Base-by-base conservation (phyloP, 225 moss, liverwort and hornwort species). In the Asterella californica region DNA sequence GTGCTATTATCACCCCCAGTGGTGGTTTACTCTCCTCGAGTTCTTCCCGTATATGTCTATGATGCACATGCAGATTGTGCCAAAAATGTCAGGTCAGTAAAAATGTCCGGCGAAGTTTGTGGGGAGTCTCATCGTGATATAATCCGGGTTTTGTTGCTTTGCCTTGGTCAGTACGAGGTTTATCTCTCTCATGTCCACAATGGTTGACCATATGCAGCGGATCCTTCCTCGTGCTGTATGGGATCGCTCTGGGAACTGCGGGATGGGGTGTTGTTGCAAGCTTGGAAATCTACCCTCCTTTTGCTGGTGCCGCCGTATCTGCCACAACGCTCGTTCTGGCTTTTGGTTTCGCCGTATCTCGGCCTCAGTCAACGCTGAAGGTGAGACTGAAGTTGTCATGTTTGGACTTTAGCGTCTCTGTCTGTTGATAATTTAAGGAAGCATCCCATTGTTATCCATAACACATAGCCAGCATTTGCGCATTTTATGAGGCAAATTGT, bases 201-300 rank as follows among this genome's bases (percentile, higher is more conserved):
- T 42, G 42, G 66, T 83, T 61, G 79, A 78, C 11, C 11, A 8
- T 49, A 8, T 70, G 49, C 86, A 96, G 97, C 85, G 94, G 93
- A 76, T 90, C 95, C 37, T 95, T 99, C 80, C 90, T 99, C 52
- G 93, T 99, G 77, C 91, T 99, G 15, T 99, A 95, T 79, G 93
- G 95, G 36, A 89, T 95, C 52, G 97, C 94, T 19, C 80, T 99
- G 83, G 97, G 93, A 75, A 95, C 93, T 0, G 97, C 95, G 46
- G 97, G 97, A 77, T 99, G 97, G 97, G 97, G 97, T 83, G 97
- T 99, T 37, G 97, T 99, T 82, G 97, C 97, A 66, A 99, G 97
- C 86, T 88, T 99, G 90, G 97, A 99, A 87, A 99, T 99, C 73
- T 99, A 99, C 83, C 97, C 97, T 78, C 97, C 97, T 27, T 99